Percentiles rank a stretch among this genome's conserved stretches.
These are phyloP conservation scores for Tephrocybe sp. DNA, from an alignment of 768 basidiomycete genomes.

Conservation along the genomic window DNA sequence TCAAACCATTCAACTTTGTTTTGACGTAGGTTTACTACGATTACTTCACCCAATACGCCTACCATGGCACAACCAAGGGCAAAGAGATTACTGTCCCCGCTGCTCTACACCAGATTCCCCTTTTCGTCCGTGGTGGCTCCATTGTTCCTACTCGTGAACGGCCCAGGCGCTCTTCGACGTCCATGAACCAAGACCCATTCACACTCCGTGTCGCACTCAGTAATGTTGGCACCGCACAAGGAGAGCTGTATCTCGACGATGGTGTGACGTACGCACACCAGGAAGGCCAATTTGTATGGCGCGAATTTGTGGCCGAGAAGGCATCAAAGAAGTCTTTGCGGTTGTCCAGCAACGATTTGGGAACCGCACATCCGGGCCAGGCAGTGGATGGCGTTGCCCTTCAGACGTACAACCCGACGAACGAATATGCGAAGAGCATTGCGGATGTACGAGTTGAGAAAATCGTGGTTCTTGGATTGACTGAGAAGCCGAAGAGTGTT, in stretches of 20 bases:
- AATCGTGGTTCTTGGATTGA: conserved; percentile 75
- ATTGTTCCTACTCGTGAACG: conserved; percentile 87
- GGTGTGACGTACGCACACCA: conserved; percentile 79
- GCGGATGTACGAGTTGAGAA: conserved; percentile 76
- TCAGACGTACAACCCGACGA: conserved; percentile 47
- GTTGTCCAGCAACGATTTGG: conserved; percentile 57
- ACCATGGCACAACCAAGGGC: conserved; percentile 65
- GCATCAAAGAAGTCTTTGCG: conserved; percentile 37
- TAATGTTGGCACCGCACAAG: conserved; percentile 55
- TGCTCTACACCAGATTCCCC: conserved; percentile 75
- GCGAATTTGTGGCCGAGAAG: conserved; percentile 62
- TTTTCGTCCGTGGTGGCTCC: conserved; percentile 88
- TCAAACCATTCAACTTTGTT: neutral
- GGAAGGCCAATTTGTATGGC: conserved; percentile 82
- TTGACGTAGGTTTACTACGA: conserved; percentile 81
- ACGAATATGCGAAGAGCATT: conserved; percentile 68
- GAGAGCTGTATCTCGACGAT: conserved; percentile 95
- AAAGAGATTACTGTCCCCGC: conserved; percentile 75
- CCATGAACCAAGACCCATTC: conserved; percentile 93
- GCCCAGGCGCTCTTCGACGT: conserved; percentile 76
- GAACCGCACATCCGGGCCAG: conserved; percentile 34
- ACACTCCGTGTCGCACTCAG: conserved; percentile 83
- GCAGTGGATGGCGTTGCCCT: conserved; percentile 54
- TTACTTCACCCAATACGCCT: conserved; percentile 73
- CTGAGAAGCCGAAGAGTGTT: conserved; percentile 58